Evolutionary conservation across 352 stramenopile genomes (phyloP).

Genomic region (Thraustochytrium sp.): DNA sequence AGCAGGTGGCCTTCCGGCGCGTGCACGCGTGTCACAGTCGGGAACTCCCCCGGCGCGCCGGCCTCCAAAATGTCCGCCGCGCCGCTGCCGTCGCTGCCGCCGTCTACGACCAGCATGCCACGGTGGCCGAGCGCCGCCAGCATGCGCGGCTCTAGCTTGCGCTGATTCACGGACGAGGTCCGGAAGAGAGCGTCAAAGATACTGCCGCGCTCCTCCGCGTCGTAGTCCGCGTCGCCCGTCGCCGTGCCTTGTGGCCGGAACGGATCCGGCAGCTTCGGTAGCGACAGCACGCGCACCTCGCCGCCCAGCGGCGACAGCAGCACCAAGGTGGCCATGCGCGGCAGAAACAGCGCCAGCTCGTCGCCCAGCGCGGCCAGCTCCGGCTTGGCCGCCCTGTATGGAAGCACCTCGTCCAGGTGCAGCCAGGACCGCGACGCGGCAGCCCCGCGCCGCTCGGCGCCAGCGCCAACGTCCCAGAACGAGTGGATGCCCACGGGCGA

Average conservation of each 20-base stretch:
- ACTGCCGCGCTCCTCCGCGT: background rate
- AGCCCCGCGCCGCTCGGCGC: background rate
- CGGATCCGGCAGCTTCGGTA: background rate
- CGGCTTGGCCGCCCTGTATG: background rate
- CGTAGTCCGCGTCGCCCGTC: background rate
- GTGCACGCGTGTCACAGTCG: background rate
- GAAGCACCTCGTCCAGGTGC: constrained; percentile 19
- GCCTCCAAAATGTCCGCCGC: background rate
- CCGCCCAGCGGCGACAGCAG: background rate
- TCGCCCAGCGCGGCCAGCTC: background rate
- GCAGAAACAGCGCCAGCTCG: constrained; percentile 11
- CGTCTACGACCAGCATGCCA: constrained; percentile 21
- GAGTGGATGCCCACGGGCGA: constrained; percentile 13
- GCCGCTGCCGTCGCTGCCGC: background rate
- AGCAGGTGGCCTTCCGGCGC: background rate
- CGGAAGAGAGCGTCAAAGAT: background rate
- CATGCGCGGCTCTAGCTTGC: background rate
- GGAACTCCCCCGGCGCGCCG: background rate
- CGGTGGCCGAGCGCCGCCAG: background rate
- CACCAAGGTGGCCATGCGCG: background rate
- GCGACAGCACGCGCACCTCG: background rate
- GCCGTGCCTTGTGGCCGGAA: too few species aligned
- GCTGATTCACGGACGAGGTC: background rate
- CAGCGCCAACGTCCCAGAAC: background rate
- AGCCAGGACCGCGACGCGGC: background rate